A percentile compares a stretch with the other conserved stretches of the same genome.
Conservation (phyloP, 345 rosid species). For the Lepidium sativum region DNA sequence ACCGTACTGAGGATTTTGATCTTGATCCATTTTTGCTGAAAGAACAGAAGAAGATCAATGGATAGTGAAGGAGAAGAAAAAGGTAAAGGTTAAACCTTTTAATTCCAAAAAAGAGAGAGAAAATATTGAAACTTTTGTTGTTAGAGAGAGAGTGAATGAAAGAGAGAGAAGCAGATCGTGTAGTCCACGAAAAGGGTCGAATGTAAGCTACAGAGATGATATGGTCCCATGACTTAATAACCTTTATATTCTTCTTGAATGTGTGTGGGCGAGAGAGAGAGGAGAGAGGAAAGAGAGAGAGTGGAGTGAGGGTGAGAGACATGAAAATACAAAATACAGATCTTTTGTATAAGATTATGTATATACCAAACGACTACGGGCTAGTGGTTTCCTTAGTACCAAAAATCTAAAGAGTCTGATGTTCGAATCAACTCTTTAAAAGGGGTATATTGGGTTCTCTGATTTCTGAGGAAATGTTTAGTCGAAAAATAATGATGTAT, state of each 20-base stretch:
- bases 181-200: slow-evolving; percentile 84
- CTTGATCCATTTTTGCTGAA: slow-evolving; percentile 53
- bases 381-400: too few species aligned
- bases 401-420: too few species aligned
- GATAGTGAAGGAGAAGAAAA: too few species aligned
- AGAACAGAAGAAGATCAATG: slow-evolving; percentile 6
- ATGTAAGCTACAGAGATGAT: slow-evolving; percentile 56
- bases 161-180: slow-evolving; percentile 77
- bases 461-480: too few species aligned
- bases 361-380: too few species aligned
- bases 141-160: slow-evolving; percentile 19
- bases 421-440: too few species aligned
- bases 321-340: neutral
- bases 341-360: too few species aligned
- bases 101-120: slow-evolving; percentile 15
- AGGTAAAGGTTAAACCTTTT: too few species aligned
- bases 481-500: too few species aligned
- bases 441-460: too few species aligned
- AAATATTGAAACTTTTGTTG: slow-evolving; percentile 26
- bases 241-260: slow-evolving; percentile 16
- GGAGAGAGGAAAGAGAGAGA: too few species aligned
- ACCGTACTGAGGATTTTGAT: slow-evolving; percentile 47
- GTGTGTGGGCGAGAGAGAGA: slow-evolving; percentile 20
- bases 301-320: neutral
- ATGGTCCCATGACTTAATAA: slow-evolving; percentile 57